Evolutionary conservation across 1,139 yeast genomes (phyloP).

Genomic region (Blastobotrys buckinghamii): DNA sequence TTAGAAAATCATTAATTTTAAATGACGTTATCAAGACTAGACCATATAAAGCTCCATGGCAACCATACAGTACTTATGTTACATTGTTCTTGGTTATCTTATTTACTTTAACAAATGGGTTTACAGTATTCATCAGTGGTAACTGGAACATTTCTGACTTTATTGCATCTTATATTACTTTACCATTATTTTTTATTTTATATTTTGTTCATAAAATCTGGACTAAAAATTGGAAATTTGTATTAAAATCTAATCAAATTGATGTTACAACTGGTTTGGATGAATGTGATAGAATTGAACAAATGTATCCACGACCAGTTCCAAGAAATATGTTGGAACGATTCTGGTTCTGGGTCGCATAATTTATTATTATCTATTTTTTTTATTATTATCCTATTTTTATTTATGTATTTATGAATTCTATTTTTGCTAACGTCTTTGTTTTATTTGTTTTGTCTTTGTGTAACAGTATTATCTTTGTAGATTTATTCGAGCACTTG

Average conservation of each 20-base stretch:
- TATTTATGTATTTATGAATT: constrained; percentile 1
- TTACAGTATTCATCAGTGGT: constrained; percentile 51
- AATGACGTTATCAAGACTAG: constrained; percentile 27
- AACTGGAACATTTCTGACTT: constrained; percentile 46
- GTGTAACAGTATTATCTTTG: too few relatives aligned
- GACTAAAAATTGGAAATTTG: constrained; percentile 41
- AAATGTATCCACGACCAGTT: constrained; percentile 31
- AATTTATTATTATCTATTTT: constrained; percentile 6
- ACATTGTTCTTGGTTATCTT: constrained; percentile 40
- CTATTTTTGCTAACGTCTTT: neutral
- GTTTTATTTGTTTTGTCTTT: too few relatives aligned
- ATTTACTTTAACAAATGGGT: constrained; percentile 66
- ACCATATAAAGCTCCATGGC: constrained; percentile 41
- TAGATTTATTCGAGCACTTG: too few relatives aligned
- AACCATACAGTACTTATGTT: constrained; percentile 45
- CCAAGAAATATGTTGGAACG: constrained; percentile 37
- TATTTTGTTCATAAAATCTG: constrained; percentile 48
- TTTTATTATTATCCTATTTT: constrained; percentile 1
- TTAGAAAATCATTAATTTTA: constrained; percentile 43
- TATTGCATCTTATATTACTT: constrained; percentile 46
- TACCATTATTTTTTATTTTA: constrained; percentile 42
- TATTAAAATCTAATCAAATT: constrained; percentile 39
- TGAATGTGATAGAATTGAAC: constrained; percentile 43
- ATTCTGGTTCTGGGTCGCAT: constrained; percentile 41
- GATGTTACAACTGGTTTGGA: constrained; percentile 49